phyloP scores from a whole-genome alignment of 1,139 yeast genomes.

The Hemisphaericaspora subhashii region DNA sequence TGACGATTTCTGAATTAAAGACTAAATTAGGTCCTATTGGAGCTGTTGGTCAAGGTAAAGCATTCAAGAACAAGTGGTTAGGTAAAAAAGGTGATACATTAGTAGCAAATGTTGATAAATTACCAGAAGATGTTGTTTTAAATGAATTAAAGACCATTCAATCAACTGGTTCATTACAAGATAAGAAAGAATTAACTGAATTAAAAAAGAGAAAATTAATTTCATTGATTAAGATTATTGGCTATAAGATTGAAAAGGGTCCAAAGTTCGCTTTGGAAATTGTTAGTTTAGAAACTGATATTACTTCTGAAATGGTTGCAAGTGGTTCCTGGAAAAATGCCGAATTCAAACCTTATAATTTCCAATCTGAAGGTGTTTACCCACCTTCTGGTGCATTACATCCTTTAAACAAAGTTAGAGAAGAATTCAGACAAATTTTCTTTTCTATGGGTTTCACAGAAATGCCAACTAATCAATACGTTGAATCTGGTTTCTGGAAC shows the following conservation, averaged over 20 bases:
- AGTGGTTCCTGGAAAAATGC: constrained; percentile 81
- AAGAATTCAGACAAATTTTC: constrained; percentile 96
- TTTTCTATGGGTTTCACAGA: constrained; percentile 97
- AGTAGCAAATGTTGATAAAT: constrained; percentile 51
- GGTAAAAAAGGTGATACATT: constrained; percentile 81
- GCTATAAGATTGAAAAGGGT: constrained; percentile 78
- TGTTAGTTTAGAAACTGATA: constrained; percentile 83
- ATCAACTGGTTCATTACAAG: constrained; percentile 54
- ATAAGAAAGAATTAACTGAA: constrained; percentile 72
- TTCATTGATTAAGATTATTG: constrained; percentile 66
- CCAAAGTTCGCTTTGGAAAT: constrained; percentile 80
- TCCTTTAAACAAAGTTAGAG: constrained; percentile 94
- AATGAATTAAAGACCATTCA: constrained; percentile 61
- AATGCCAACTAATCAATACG: constrained; percentile 98
- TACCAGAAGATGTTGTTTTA: constrained; percentile 70
- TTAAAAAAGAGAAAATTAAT: constrained; percentile 93
- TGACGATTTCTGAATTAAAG: constrained; percentile 80
- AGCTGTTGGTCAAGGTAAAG: constrained; percentile 93
- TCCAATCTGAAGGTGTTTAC: constrained; percentile 88
- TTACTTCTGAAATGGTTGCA: constrained; percentile 87
- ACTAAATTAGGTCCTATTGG: constrained; percentile 79
- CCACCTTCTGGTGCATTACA: constrained; percentile 93
- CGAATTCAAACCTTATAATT: constrained; percentile 91
- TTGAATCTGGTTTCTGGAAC: constrained; percentile 98
- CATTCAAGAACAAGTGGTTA: constrained; percentile 98